Percentiles rank a stretch among this genome's conserved stretches.
Evolutionary conservation across 306 rosid genomes (phyloP).

Genomic region (Echinosophora koreensis): DNA sequence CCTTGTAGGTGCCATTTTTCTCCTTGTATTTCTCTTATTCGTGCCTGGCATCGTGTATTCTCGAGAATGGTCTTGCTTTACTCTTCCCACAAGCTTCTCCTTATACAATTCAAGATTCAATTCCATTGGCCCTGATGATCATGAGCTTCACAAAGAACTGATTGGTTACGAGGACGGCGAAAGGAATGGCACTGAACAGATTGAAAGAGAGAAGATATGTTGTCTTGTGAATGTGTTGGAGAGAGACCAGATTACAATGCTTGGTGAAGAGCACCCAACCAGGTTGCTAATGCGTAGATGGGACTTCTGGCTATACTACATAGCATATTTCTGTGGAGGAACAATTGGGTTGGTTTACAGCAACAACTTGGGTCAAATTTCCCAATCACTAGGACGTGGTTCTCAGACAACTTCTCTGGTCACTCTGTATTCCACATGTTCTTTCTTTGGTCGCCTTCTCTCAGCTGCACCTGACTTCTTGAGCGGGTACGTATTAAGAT

Average conservation of each 20-base stretch:
- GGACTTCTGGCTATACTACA: slow-evolving; percentile 86
- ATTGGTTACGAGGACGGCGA: slow-evolving; percentile 16
- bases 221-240: slow-evolving; percentile 52
- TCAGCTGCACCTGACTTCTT: slow-evolving; percentile 84
- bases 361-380: slow-evolving; percentile 88
- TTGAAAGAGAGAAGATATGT: slow-evolving; percentile 42
- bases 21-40: slow-evolving; percentile 57
- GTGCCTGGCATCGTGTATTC: slow-evolving; percentile 58
- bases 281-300: slow-evolving; percentile 54
- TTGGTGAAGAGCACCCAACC: slow-evolving; percentile 75
- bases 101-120: slow-evolving; percentile 40
- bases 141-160: slow-evolving; percentile 65
- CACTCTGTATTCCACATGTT: slow-evolving; percentile 79
- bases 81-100: slow-evolving; percentile 24
- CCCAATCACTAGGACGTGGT: slow-evolving; percentile 71
- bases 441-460: slow-evolving; percentile 90
- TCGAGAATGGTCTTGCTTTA: slow-evolving; percentile 45
- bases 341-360: slow-evolving; percentile 87
- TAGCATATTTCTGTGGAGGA: slow-evolving; percentile 81
- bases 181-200: slow-evolving; percentile 11
- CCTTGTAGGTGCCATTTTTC: slow-evolving; percentile 65
- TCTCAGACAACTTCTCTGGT: slow-evolving; percentile 69
- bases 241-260: slow-evolving; percentile 52
- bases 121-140: slow-evolving; percentile 28
- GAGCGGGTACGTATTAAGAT: slow-evolving; percentile 57